Conservation (phyloP, 768 basidiomycete genomes). For the Suillus brevipes region DNA sequence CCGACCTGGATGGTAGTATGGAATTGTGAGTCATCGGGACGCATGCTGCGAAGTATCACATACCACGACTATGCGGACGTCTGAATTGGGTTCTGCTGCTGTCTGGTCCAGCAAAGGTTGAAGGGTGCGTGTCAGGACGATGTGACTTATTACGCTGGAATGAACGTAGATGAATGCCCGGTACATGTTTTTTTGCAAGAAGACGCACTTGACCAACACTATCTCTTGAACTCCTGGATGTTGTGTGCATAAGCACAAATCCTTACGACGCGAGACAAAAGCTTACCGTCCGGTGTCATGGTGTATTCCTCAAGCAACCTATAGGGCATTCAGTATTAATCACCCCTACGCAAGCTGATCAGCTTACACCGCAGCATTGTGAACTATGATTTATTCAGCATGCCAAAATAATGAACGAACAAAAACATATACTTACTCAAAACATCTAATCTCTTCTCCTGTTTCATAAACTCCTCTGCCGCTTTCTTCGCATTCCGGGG, state of each 20-base stretch:
- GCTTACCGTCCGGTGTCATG: constrained; percentile 30
- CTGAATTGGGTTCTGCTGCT: constrained; percentile 45
- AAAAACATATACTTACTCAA: constrained; percentile 39
- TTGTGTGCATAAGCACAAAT: not conserved
- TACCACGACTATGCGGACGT: constrained; percentile 64
- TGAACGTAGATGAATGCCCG: not conserved
- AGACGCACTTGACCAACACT: constrained; percentile 47
- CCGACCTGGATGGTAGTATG: constrained; percentile 29
- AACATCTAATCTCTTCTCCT: constrained; percentile 55
- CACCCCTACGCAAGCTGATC: not conserved
- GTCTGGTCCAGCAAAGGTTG: constrained; percentile 55
- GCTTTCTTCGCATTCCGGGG: constrained; percentile 47
- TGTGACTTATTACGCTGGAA: constrained; percentile 51
- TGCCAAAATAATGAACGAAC: not conserved
- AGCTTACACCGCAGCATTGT: constrained; percentile 54
- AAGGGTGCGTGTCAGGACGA: constrained; percentile 54
- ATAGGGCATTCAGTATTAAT: constrained; percentile 1
- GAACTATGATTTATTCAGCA: constrained; percentile 38
- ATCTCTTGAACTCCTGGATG: constrained; percentile 37
- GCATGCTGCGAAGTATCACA: constrained; percentile 13
- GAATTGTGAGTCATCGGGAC: not conserved
- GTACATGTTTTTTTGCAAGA: not conserved
- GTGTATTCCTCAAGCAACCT: constrained; percentile 24
- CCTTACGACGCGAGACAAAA: not conserved
- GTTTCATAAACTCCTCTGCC: constrained; percentile 49